These are phyloP conservation scores for Lepraria neglecta DNA, from an alignment of 495 filamentous ascomycete species.

Conservation along the genomic window DNA sequence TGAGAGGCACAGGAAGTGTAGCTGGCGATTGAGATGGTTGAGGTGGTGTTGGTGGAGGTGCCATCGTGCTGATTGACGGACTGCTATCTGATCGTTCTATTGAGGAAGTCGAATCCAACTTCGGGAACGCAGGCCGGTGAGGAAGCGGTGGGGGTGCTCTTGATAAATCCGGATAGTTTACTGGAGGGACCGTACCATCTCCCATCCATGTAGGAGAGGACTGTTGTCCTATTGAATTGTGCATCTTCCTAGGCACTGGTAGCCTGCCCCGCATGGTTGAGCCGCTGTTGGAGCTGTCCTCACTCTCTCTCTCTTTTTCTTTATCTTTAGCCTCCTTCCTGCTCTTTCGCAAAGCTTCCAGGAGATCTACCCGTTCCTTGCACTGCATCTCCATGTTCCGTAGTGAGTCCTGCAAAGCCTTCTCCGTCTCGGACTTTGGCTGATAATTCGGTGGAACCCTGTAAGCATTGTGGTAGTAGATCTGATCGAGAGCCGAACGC, in stretches of 20 bases:
- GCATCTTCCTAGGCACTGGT: constrained; percentile 19
- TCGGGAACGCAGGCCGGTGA: constrained; percentile 48
- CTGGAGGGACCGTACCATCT: constrained; percentile 70
- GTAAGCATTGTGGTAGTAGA: constrained; percentile 80
- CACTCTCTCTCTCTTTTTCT: constrained; percentile 31
- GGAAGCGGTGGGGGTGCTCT: constrained; percentile 59
- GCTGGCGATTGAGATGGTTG: constrained; percentile 28
- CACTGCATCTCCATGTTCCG: constrained; percentile 82
- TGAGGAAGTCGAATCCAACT: constrained; percentile 46
- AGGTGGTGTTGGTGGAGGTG: constrained; percentile 6
- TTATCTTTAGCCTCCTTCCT: constrained; percentile 52
- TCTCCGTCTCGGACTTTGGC: constrained; percentile 79
- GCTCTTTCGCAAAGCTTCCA: constrained; percentile 74
- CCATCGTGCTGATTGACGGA: constrained; percentile 15
- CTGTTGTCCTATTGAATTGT: constrained; percentile 20
- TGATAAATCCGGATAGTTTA: constrained; percentile 69
- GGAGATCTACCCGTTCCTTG: constrained; percentile 84
- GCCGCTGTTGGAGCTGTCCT: constrained; percentile 30
- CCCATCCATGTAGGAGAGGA: constrained; percentile 58
- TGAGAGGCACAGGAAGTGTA: constrained; percentile 37
- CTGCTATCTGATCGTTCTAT: constrained; percentile 25
- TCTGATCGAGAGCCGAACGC: constrained; percentile 84
- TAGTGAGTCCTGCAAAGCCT: constrained; percentile 71
- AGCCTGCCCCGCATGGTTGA: constrained; percentile 30
- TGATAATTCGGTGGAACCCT: constrained; percentile 60